These are phyloP conservation scores for Solanum rostratum DNA, from an alignment of 257 asterid genomes.

Conservation along the genomic window DNA sequence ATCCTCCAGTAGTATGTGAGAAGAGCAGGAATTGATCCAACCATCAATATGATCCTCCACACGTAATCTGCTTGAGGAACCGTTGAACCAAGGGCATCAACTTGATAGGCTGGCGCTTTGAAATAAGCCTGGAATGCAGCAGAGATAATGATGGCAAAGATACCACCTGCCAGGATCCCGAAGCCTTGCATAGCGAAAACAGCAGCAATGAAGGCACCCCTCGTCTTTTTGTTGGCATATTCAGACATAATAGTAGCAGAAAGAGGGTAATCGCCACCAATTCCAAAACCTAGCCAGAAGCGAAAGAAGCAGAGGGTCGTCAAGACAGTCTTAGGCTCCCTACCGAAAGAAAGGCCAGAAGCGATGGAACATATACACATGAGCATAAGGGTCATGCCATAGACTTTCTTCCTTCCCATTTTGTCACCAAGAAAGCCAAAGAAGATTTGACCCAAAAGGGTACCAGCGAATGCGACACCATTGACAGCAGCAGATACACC, in stretches of 20 bases:
- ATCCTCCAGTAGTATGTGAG: no score
- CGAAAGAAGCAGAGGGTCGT: no score
- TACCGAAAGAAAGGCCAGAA: no score
- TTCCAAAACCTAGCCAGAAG: no score
- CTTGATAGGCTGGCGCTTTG: conserved; percentile 33
- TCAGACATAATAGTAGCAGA: conserved; percentile 76
- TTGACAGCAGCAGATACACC: conserved; percentile 44
- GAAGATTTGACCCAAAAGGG: no score
- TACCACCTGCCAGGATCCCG: conserved; percentile 44
- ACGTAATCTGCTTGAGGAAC: conserved; percentile 41
- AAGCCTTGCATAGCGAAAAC: conserved; percentile 68
- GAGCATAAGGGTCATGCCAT: no score
- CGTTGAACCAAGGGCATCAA: conserved; percentile 34
- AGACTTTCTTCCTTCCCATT: no score
- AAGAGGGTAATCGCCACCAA: conserved; percentile 55
- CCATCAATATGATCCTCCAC: conserved; percentile 54
- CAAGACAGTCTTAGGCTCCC: no score
- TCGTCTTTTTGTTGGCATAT: conserved; percentile 51
- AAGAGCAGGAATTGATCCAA: no score
- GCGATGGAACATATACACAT: no score
- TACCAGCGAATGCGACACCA: conserved; percentile 60
- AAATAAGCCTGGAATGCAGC: conserved; percentile 20
- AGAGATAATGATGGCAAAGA: no score
- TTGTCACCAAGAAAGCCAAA: no score
- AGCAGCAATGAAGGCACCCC: conserved; percentile 54